Conservation (phyloP, 2,329 filamentous ascomycete species). For the Beauveria sp. region DNA sequence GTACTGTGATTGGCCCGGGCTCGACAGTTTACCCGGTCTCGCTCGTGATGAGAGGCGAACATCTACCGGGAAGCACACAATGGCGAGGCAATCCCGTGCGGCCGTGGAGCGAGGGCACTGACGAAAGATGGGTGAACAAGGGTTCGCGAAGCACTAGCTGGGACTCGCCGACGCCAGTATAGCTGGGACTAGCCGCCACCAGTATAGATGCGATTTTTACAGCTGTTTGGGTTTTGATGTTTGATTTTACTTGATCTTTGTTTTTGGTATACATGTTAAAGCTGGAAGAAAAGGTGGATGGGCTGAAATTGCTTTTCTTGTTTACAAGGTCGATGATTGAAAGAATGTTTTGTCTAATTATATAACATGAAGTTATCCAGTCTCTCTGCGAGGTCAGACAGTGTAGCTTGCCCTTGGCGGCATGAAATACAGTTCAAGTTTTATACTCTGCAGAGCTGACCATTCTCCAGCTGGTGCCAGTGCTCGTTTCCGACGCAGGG, state of each 20-base stretch:
- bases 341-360: not conserved
- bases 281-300: not conserved
- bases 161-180: slow-evolving; percentile 5
- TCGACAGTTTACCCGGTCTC: slow-evolving; percentile 16
- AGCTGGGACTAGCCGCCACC: slow-evolving; percentile 1
- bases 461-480: slow-evolving; percentile 24
- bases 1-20: slow-evolving; percentile 15
- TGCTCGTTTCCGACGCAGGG: slow-evolving; percentile 39
- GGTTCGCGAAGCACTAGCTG: not conserved
- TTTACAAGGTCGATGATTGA: not conserved
- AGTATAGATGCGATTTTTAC: not conserved
- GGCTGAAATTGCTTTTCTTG: not conserved
- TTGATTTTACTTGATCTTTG: not conserved
- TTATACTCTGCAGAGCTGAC: slow-evolving; percentile 19
- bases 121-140: not conserved
- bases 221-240: not conserved
- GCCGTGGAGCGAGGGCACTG: slow-evolving; percentile 12
- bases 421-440: not conserved
- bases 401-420: not conserved
- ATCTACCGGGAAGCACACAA: slow-evolving; percentile 14
- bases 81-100: slow-evolving; percentile 18
- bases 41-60: slow-evolving; percentile 18
- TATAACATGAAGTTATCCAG: not conserved
- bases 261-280: not conserved
- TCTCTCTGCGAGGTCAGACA: not conserved